phyloP scores from a whole-genome alignment of 2,329 filamentous ascomycete species.

The Ophiocordyceps unilateralis region DNA sequence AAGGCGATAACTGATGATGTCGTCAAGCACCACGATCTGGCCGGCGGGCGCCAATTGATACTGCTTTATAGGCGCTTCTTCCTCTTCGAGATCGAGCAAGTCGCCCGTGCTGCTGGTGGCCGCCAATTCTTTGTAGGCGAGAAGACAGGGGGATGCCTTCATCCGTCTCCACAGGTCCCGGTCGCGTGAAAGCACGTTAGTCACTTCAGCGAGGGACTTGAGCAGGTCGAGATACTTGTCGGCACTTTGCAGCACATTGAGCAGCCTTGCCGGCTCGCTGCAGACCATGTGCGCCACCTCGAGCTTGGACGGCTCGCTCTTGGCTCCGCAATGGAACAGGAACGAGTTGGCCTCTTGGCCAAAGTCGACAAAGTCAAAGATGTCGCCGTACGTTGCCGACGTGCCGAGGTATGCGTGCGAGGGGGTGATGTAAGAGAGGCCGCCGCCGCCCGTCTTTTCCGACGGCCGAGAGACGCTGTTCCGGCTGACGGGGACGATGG shows the following conservation, averaged over 20 bases:
- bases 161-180: constrained; percentile 63
- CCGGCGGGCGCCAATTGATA: constrained; percentile 59
- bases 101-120: constrained; percentile 26
- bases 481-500: constrained; percentile 52
- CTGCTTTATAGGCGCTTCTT: constrained; percentile 47
- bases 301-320: constrained; percentile 70
- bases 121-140: constrained; percentile 64
- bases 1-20: constrained; percentile 73
- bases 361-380: constrained; percentile 96
- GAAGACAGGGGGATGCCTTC: constrained; percentile 56
- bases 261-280: constrained; percentile 63
- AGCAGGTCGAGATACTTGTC: constrained; percentile 81
- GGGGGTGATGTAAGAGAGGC: constrained; percentile 37
- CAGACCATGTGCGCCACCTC: constrained; percentile 79
- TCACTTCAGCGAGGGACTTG: constrained; percentile 60
- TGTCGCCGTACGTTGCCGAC: constrained; percentile 56
- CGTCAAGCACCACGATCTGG: constrained; percentile 66
- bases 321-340: constrained; percentile 73
- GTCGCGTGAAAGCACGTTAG: constrained; percentile 55
- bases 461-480: constrained; percentile 9
- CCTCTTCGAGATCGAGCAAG: constrained; percentile 35
- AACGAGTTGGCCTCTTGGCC: constrained; percentile 77
- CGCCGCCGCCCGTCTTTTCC: constrained; percentile 21
- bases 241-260: constrained; percentile 60
- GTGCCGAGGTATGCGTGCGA: constrained; percentile 65